Conservation (phyloP, 495 filamentous ascomycete species). For the Hyaloscypha bicolor region DNA sequence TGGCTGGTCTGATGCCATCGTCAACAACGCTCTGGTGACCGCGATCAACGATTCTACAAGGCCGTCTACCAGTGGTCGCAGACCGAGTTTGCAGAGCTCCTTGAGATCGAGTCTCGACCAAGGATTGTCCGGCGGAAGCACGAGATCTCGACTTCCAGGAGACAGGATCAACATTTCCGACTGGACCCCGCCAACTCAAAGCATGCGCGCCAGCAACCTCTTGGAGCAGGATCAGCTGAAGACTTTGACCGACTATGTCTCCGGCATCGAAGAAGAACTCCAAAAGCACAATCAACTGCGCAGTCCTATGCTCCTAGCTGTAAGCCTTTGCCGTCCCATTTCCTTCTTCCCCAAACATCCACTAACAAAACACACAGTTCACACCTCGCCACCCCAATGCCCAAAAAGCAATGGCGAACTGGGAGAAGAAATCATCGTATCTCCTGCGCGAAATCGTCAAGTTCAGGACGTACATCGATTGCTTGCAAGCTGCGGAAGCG, state of each 20-base stretch:
- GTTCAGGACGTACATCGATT: conserved; percentile 92
- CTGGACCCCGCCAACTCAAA: conserved; percentile 92
- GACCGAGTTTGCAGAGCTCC: conserved; percentile 71
- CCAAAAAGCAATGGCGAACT: conserved; percentile 85
- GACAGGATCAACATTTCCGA: conserved; percentile 85
- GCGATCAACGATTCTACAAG: conserved; percentile 46
- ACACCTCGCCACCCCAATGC: conserved; percentile 83
- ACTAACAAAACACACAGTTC: conserved; percentile 52
- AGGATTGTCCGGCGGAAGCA: conserved; percentile 39
- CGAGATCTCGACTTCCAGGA: conserved; percentile 73
- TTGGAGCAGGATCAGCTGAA: conserved; percentile 80
- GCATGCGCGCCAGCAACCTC: conserved; percentile 78
- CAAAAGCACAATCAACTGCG: conserved; percentile 84
- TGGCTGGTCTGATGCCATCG: conserved; percentile 89
- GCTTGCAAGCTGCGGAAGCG: conserved; percentile 52
- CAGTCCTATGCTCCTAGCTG: conserved; percentile 79
- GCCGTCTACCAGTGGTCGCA: conserved; percentile 36
- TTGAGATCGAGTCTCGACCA: conserved; percentile 75
- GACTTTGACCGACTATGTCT: conserved; percentile 75
- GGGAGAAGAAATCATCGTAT: conserved; percentile 93
- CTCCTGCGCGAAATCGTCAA: conserved; percentile 95
- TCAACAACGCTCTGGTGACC: conserved; percentile 70
- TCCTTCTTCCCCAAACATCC: background rate
- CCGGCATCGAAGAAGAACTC: conserved; percentile 83
- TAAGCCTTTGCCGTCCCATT: conserved; percentile 39